phyloP scores from a whole-genome alignment of 1,139 yeast species.

The Groenewaldozyma auringiensis region DNA sequence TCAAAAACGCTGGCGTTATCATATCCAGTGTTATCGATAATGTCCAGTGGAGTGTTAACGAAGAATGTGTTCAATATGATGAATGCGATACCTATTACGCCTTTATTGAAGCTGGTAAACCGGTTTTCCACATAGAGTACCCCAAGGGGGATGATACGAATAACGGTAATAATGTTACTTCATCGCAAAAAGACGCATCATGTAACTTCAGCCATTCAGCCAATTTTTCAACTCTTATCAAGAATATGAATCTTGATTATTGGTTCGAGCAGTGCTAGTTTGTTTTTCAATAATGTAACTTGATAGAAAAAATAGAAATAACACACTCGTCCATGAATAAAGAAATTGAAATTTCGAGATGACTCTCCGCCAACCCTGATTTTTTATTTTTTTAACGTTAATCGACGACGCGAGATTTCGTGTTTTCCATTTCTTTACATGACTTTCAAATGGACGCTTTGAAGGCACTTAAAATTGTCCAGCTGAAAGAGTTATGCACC shows the following conservation, averaged over 20 bases:
- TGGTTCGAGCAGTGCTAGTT: constrained; percentile 9
- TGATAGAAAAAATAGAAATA: too few species aligned
- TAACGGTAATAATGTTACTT: constrained; percentile 9
- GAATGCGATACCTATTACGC: constrained; percentile 11
- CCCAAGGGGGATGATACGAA: constrained; percentile 12
- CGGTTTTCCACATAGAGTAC: constrained; percentile 14
- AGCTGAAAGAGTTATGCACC: constrained; percentile 15
- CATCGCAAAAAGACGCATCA: constrained; percentile 6
- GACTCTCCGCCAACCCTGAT: too few species aligned
- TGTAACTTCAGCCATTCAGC: constrained; percentile 6
- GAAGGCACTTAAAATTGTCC: constrained; percentile 1
- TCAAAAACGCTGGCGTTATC: constrained; percentile 16
- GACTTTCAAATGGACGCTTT: neutral
- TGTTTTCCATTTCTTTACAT: too few species aligned
- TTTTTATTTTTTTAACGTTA: too few species aligned
- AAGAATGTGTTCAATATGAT: constrained; percentile 16
- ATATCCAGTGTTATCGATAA: constrained; percentile 12
- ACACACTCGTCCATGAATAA: too few species aligned
- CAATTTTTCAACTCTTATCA: constrained; percentile 12
- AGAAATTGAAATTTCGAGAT: neutral
- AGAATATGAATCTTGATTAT: constrained; percentile 13
- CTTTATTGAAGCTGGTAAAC: constrained; percentile 10
- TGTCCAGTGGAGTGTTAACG: constrained; percentile 19
- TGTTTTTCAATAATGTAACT: too few species aligned
- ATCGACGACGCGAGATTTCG: too few species aligned